Base-by-base conservation (phyloP, 345 rosid species). In the Punica granatum region DNA sequence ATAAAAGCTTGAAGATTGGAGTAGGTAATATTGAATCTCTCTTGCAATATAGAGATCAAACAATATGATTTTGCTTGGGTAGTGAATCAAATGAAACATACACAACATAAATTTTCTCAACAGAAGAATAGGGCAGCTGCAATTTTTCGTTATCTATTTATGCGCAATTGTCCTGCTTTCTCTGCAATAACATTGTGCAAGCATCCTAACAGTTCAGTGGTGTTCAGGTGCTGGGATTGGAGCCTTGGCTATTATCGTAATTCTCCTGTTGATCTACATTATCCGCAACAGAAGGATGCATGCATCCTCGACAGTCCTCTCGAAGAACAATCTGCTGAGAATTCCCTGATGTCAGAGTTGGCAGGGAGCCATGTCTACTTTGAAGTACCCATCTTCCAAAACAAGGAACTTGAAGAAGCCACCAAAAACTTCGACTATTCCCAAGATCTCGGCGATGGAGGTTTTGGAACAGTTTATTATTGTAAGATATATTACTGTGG, bases 191-290 rank as follows among this genome's bases (percentile, higher is more conserved):
- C n/a, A n/a, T n/a, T n/a, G n/a, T n/a, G n/a, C n/a, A n/a, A n/a
- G n/a, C n/a, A 28, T 23, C 6, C 61, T 18, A 23, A 9, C 23
- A 42, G 49, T 42, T 41, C 3, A 39, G 30, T 41, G 54, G 8
- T 34, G 25, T 66, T 62, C 68, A 77, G 87, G 68, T 68, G n/a
- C 60, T 36, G 90, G 85, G 67, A 41, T 83, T 7, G 90, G 82
- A 68, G 73, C 74, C 61, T 9, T 72, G 15, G 14, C 66, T 51
- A 9, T 66, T 35, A 43, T 84, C 32, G 15, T 78, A 15, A 49
- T 65, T 59, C 32, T 76, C 53, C 41, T 44, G 39, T 48, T 65
- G 44, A 51, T 76, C 66, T 73, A 16, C 33, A 26, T 48, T 58
- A 46, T 72, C 28, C 65, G 42, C 60, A 60, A 11, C 68, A 79